Evolutionary conservation across 2,329 filamentous ascomycete species (phyloP), one percentile per base, ranked within the genome.

Genomic region (Xylariomycetidae sp.): DNA sequence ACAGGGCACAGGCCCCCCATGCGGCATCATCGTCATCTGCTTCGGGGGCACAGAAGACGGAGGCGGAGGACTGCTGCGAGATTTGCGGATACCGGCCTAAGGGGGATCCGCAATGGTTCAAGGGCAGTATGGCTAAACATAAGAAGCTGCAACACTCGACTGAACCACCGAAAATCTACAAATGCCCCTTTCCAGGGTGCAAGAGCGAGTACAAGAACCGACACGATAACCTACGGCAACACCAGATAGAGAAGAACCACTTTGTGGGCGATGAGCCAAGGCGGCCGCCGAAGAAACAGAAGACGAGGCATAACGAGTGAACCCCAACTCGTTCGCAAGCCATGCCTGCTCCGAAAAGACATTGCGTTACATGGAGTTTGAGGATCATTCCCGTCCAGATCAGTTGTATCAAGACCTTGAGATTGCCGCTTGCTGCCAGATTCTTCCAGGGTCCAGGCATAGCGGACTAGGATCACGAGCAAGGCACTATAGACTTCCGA

Each of bases 41-140:
- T 4, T 40, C 45, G 3, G 37, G 40, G 9, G 44, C 45, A 24
- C 44, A 46, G 24, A 65, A 66, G 38, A 39, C 60, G 2, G 67
- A 70, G 38, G 62, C 68, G 1, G 52, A 64, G 29, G 60, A 62
- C 31, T 60, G 60, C 41, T 76, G 72, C 45, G 63, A 68, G 15
- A 55, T 72, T 13, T 76, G 72, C 39, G 69, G 65, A 3, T 76
- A 76, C 52, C 61, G 68, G 8, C 72, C 72, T 1, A 72, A 69
- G 41, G 72, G 72, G 4, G 63, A 72, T 30, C 70, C 72, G n/a
- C 63, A 67, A 37, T 76, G 72, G 72, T 76, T 75, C 48, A 66
- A 65, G 27, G 71, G 71, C 5, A 74, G 68, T 49, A 73, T 76
- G 71, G 64, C 70, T 30, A 76, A 75, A 52, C 72, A 76, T 49